phyloP scores from a whole-genome alignment of 2,329 filamentous ascomycete genomes.

The Aspergillus melleus region DNA sequence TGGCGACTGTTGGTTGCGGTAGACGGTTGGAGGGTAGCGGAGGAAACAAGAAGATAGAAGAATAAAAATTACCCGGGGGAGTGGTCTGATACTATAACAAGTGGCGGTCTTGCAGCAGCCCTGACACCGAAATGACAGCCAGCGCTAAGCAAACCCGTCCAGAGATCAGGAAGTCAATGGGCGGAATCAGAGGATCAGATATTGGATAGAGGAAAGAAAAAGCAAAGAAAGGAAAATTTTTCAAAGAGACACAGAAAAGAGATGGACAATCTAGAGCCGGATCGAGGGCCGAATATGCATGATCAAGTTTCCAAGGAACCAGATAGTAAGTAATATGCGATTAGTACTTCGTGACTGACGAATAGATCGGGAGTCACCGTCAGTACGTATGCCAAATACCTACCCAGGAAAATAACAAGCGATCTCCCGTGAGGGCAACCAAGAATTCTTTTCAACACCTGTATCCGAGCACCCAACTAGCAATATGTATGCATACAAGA shows the following conservation, averaged over 20 bases:
- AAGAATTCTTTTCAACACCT: constrained; percentile 10
- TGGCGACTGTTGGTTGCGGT: constrained; percentile 23
- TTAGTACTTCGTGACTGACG: constrained; percentile 20
- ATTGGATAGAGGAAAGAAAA: constrained; percentile 5
- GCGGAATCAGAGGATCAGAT: background rate
- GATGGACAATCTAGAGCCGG: constrained; percentile 38
- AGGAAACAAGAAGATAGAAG: background rate
- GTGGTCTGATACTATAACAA: constrained; percentile 17
- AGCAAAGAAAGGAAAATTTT: constrained; percentile 10
- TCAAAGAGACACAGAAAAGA: constrained; percentile 15
- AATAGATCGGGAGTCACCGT: constrained; percentile 10
- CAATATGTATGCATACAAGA: constrained; percentile 15
- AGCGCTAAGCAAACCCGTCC: background rate
- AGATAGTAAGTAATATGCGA: constrained; percentile 19
- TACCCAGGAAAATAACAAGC: background rate
- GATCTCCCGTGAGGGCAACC: constrained; percentile 7
- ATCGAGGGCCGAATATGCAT: constrained; percentile 53
- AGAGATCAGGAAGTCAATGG: constrained; percentile 2
- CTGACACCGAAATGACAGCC: background rate
- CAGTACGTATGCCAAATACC: background rate
- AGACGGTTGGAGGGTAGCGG: constrained; percentile 1
- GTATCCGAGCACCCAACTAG: constrained; percentile 3
- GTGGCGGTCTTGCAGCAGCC: background rate
- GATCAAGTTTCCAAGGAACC: constrained; percentile 36
- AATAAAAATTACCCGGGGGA: constrained; percentile 29